Evolutionary conservation across 306 rosid genomes (phyloP).

Genomic region (Acacia melanoxylon): DNA sequence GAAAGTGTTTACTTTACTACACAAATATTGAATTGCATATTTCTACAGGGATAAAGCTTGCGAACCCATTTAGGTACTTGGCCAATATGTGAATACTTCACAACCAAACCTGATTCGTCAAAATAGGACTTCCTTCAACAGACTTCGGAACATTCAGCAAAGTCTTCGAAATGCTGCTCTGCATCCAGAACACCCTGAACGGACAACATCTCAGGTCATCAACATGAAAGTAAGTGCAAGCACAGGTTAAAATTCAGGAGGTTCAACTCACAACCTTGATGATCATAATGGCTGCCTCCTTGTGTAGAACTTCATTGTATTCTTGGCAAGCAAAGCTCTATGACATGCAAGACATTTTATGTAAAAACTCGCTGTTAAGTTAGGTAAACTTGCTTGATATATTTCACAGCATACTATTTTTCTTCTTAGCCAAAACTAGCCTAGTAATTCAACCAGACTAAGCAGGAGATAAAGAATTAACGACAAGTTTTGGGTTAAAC

Average conservation of each 20-base stretch:
- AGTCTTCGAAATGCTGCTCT: slow-evolving; percentile 32
- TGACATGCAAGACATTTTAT: slow-evolving; percentile 30
- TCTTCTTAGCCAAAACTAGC: not conserved
- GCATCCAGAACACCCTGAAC: slow-evolving; percentile 79
- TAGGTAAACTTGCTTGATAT: not conserved
- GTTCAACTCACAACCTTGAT: slow-evolving; percentile 57
- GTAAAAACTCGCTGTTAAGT: not conserved
- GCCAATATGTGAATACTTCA: not conserved
- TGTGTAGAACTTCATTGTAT: slow-evolving; percentile 84
- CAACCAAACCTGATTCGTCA: not conserved
- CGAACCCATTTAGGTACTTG: not conserved
- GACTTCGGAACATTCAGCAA: slow-evolving; percentile 16
- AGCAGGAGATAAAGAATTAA: not conserved
- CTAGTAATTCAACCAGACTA: not conserved
- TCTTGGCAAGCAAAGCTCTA: slow-evolving; percentile 80
- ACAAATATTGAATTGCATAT: not conserved
- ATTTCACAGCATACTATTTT: not conserved
- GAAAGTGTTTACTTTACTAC: not conserved
- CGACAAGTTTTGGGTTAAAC: slow-evolving; percentile 39
- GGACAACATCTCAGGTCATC: slow-evolving; percentile 35
- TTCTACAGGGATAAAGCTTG: not conserved
- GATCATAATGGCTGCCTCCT: slow-evolving; percentile 80
- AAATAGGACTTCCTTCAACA: not conserved
- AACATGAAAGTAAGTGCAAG: slow-evolving; percentile 17
- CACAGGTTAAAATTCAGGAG: slow-evolving; percentile 28